Conservation (phyloP, 2,329 filamentous ascomycete genomes). For the Xylaria polymorpha region DNA sequence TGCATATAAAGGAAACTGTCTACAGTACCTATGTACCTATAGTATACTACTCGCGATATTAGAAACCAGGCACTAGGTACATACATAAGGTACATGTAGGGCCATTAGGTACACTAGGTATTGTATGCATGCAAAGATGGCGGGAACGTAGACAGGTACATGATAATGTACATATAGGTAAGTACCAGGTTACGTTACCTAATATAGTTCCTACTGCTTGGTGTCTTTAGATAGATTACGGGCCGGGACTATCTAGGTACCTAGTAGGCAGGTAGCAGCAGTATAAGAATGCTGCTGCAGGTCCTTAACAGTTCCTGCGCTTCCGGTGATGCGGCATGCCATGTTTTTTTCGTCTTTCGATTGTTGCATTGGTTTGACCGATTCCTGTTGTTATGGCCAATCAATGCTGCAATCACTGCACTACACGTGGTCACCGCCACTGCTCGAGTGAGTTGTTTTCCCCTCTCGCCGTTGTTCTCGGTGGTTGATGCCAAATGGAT, state of each 20-base stretch:
- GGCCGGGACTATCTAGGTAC: background rate
- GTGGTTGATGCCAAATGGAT: conserved; percentile 2
- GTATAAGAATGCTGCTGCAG: conserved; percentile 2
- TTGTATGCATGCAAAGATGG: too few species aligned
- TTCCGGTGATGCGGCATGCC: conserved; percentile 25
- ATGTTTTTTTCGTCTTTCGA: background rate
- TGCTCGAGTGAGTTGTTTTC: conserved; percentile 35
- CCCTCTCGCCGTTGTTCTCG: background rate
- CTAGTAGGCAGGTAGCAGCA: background rate
- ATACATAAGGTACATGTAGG: too few species aligned
- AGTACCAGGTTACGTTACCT: too few species aligned
- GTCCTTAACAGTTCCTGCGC: conserved; percentile 38
- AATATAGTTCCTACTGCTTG: background rate
- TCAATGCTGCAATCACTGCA: conserved; percentile 39
- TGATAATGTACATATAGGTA: too few species aligned
- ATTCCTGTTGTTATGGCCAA: conserved; percentile 22
- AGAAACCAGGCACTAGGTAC: background rate
- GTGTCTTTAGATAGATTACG: background rate
- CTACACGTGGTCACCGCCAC: conserved; percentile 41
- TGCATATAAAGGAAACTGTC: too few species aligned
- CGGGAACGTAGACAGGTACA: too few species aligned
- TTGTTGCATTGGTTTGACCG: conserved; percentile 1
- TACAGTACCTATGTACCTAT: background rate
- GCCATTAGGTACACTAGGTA: too few species aligned
- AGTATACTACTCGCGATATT: background rate